phyloP scores from a whole-genome alignment of 164 flowering plant genomes.

The Sedum album region DNA sequence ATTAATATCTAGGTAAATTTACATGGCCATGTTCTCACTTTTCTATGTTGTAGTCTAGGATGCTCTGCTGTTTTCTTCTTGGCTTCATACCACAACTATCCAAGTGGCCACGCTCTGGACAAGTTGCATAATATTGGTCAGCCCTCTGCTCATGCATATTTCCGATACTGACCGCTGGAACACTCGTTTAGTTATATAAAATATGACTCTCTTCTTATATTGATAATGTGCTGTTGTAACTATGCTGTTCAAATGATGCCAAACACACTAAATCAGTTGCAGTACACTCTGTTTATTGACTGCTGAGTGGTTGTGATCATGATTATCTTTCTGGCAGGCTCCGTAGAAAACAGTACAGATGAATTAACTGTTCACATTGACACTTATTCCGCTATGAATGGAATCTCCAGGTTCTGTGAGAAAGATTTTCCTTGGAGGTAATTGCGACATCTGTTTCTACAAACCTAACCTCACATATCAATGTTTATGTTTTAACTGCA shows the following conservation, averaged over 20 bases:
- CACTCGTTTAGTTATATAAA: too few species aligned
- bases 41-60: conserved; percentile 69
- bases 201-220: too few species aligned
- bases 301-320: not conserved
- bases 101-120: conserved; percentile 72
- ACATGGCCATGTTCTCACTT: conserved; percentile 12
- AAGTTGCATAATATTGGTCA: conserved; percentile 61
- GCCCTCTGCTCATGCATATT: conserved; percentile 15
- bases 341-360: conserved; percentile 17
- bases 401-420: conserved; percentile 91
- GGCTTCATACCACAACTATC: conserved; percentile 91
- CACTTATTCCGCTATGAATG: conserved; percentile 92
- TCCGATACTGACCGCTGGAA: not conserved
- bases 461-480: too few species aligned
- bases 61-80: conserved; percentile 55
- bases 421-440: conserved; percentile 77
- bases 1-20: not conserved
- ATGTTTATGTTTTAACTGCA: not conserved
- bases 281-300: not conserved
- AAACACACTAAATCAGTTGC: not conserved
- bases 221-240: too few species aligned
- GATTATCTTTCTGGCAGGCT: conserved; percentile 33
- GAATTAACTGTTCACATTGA: conserved; percentile 83
- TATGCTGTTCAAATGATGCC: not conserved
- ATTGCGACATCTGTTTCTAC: not conserved